Conservation (phyloP, 257 asterid species). For the Solanum pennellii region DNA sequence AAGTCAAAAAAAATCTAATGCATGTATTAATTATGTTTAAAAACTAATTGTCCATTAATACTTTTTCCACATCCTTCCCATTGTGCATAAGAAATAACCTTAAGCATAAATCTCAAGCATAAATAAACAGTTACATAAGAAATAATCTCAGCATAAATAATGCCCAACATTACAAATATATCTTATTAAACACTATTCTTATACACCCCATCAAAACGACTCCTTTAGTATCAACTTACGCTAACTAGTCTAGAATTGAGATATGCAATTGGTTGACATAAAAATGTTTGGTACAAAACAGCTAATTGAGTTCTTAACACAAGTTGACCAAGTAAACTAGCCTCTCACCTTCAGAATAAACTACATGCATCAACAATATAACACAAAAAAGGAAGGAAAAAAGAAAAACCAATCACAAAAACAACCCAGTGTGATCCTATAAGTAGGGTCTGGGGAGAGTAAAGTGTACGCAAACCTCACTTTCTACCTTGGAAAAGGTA, state of each 20-base stretch:
- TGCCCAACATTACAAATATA: not conserved
- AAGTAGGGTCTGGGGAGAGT: not conserved
- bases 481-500: not conserved
- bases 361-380: not conserved
- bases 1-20: too few species aligned
- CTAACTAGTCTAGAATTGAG: not conserved
- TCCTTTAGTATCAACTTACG: not conserved
- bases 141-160: not conserved
- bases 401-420: not conserved
- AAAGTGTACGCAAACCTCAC: not conserved
- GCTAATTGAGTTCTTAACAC: not conserved
- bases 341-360: not conserved
- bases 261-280: not conserved
- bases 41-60: too few species aligned
- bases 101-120: too few species aligned
- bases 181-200: not conserved
- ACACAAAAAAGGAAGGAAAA: not conserved
- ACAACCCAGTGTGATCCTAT: not conserved
- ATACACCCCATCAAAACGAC: not conserved
- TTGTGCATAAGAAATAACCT: too few species aligned
- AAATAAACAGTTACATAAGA: not conserved
- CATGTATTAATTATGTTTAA: too few species aligned
- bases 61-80: too few species aligned
- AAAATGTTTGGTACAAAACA: not conserved
- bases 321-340: not conserved